phyloP scores from a whole-genome alignment of 768 basidiomycete species.

The Exidia glandulosa region DNA sequence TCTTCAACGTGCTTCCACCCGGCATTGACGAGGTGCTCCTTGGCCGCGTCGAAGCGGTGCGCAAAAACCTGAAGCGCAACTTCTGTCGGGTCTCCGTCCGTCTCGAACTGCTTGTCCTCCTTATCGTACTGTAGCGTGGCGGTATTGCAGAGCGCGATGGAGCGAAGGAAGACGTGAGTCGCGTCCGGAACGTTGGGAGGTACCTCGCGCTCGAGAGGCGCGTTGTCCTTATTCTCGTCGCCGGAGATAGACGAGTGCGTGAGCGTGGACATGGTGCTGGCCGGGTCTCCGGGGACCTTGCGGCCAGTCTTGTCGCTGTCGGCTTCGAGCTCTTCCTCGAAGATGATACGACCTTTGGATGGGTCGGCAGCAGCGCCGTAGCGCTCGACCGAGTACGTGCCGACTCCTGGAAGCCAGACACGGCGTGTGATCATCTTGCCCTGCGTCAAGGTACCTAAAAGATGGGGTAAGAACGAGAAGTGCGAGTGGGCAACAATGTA shows the following conservation, averaged over 20 bases:
- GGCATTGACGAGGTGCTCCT: slow-evolving; percentile 11
- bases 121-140: slow-evolving; percentile 21
- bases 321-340: not conserved
- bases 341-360: slow-evolving; percentile 6
- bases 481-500: not conserved
- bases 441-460: slow-evolving; percentile 49
- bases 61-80: slow-evolving; percentile 46
- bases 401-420: slow-evolving; percentile 15
- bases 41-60: slow-evolving; percentile 31
- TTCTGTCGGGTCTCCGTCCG: slow-evolving; percentile 46
- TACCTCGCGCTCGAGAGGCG: not conserved
- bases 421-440: slow-evolving; percentile 33
- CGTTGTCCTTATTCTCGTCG: not conserved
- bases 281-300: slow-evolving; percentile 20
- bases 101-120: slow-evolving; percentile 23
- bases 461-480: slow-evolving; percentile 42
- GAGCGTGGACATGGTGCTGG: not conserved
- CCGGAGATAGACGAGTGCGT: not conserved
- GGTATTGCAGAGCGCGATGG: slow-evolving; percentile 29
- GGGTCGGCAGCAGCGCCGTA: slow-evolving; percentile 9
- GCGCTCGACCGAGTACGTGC: slow-evolving; percentile 11
- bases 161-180: slow-evolving; percentile 21
- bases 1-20: slow-evolving; percentile 26
- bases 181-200: not conserved
- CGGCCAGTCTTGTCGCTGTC: slow-evolving; percentile 23